Conservation (phyloP, 1,284 basidiomycete species). For the Puccinia coronata region DNA sequence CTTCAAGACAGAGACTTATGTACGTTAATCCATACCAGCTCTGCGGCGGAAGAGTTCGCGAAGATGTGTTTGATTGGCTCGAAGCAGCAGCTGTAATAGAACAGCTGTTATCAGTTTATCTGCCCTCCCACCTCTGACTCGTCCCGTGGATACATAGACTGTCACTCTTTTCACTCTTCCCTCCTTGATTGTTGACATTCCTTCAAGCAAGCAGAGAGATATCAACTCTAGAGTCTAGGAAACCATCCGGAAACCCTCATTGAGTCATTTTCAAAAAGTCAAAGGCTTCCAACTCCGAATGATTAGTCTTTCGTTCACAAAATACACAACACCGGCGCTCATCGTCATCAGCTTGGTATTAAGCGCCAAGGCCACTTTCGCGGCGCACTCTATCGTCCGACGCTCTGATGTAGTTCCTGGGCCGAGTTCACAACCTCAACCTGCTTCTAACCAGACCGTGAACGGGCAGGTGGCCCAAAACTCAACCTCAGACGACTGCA, state of each 20-base stretch:
- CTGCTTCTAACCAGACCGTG: not conserved
- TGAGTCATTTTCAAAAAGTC: not conserved
- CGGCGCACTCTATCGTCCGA: not conserved
- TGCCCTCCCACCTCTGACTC: not conserved
- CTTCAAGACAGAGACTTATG: not conserved
- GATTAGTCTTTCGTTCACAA: not conserved
- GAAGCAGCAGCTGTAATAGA: not conserved
- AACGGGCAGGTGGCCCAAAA: not conserved
- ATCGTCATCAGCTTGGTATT: not conserved
- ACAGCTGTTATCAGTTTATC: slow-evolving; percentile 10
- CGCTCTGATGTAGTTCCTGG: not conserved
- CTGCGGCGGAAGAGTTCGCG: no score
- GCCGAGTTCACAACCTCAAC: not conserved
- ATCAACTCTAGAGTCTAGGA: no score
- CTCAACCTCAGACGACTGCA: slow-evolving; percentile 12
- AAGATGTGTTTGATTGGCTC: slow-evolving; percentile 8
- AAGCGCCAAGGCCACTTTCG: not conserved
- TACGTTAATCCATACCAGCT: not conserved
- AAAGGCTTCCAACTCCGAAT: not conserved
- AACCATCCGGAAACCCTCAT: no score
- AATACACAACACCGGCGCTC: not conserved
- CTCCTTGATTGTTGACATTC: not conserved
- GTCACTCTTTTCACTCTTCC: not conserved
- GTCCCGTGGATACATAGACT: not conserved
- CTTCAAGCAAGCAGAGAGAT: no score